Base-by-base conservation (phyloP, 192 early-diverging fungal genomes). In the Coemansia sp. region DNA sequence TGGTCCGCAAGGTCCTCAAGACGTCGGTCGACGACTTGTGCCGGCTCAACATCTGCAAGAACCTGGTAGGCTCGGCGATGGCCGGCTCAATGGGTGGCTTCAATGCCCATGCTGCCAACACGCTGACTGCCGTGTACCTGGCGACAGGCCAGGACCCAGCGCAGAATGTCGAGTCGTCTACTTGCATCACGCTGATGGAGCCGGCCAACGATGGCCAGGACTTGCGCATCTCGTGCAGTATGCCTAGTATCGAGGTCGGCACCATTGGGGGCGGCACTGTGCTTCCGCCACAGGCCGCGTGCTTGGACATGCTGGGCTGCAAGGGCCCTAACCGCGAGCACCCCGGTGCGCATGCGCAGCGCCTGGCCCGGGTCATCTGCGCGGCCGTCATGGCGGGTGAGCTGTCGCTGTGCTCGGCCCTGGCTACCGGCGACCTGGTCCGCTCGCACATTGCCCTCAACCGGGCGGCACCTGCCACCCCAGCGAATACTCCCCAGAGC, bases 81-180 rank as follows among this genome's bases (percentile, higher is more conserved):
- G 91, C 93, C 17, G 93, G 93, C 12, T 73, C 81, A 4, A 66
- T 92, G 29, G 90, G 92, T 44, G 92, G 92, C 5, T 92, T 91
- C 77, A 95, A 95, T 57, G 90, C 92, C 7, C 92, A 95, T 52
- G 89, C 92, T 20, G 92, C 92, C 54, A 95, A 93, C 56, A 92
- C 88, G 45, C 57, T 96, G 44, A 94, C 92, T 3, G 89, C 92
- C 13, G 56, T 96, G 1, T 96, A 83, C 56, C 43, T 96, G 14
- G 92, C 92, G 7, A 94, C 91, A 29, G 92, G 92, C 19, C 92
- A 96, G 75, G 92, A 96, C 46, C 92, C 92, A 9, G 92, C 92
- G 13, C 92, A 96, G 65, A 96, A 94, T 48, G 91, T 96, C 16
- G 92, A 96, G 59, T 85, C 82, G 31, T 91, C 90, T 6, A 85